phyloP scores from a whole-genome alignment of 345 rosid genomes.

The Firmiana major region DNA sequence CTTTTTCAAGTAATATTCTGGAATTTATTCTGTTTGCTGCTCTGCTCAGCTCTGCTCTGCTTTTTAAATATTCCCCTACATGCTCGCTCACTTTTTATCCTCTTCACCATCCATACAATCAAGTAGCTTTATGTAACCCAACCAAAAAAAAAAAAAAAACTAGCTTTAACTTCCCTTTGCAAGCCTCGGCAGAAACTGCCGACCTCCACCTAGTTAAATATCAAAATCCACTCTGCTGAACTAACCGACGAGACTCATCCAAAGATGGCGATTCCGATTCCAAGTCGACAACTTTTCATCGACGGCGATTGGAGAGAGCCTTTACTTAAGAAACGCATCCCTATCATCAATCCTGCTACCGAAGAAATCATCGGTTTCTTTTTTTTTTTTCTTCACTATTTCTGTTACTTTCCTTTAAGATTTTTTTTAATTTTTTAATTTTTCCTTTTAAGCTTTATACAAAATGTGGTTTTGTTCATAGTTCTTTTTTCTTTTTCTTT shows the following conservation, averaged over 20 bases:
- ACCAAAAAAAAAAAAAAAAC: too few relatives aligned
- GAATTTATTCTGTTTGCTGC: too few relatives aligned
- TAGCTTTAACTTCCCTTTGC: too few relatives aligned
- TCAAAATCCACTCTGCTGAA: not conserved
- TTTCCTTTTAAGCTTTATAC: not conserved
- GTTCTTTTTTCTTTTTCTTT: not conserved
- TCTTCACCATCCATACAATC: too few relatives aligned
- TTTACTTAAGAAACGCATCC: constrained; percentile 57
- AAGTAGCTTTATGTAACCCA: too few relatives aligned
- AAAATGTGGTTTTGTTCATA: not conserved
- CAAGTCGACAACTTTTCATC: constrained; percentile 70
- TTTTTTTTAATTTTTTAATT: too few relatives aligned
- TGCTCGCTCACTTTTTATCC: too few relatives aligned
- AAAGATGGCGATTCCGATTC: constrained; percentile 51
- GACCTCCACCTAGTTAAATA: not conserved
- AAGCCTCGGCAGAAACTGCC: too few relatives aligned
- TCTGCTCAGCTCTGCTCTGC: too few relatives aligned
- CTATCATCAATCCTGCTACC: constrained; percentile 82
- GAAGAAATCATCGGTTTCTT: constrained; percentile 65
- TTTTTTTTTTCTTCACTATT: not conserved
- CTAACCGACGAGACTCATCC: not conserved
- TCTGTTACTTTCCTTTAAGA: not conserved
- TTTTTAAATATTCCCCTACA: too few relatives aligned
- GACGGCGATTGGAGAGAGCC: constrained; percentile 84
- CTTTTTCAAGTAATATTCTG: too few relatives aligned